Evolutionary conservation across 106 monocot species (phyloP).

Genomic region (Posidonia australis): DNA sequence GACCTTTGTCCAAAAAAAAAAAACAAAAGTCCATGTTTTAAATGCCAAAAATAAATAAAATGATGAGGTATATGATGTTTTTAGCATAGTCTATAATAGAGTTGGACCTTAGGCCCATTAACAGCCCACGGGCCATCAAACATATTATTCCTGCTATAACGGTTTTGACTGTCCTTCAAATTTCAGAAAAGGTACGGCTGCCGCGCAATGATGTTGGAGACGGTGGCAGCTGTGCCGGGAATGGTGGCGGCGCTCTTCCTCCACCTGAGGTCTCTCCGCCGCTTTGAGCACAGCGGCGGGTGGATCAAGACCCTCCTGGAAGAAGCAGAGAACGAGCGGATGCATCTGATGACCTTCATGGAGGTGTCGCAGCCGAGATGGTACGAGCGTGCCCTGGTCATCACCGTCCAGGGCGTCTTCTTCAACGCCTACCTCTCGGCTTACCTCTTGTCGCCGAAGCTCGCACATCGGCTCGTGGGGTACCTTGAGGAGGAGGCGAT

Average conservation of each 20-base stretch:
- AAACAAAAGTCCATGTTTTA: too few relatives aligned
- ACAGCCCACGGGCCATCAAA: too few relatives aligned
- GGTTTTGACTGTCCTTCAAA: too few relatives aligned
- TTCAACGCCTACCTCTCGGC: slow-evolving; percentile 44
- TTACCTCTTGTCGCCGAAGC: slow-evolving; percentile 35
- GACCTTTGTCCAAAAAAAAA: too few relatives aligned
- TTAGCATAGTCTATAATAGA: too few relatives aligned
- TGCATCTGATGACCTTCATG: slow-evolving; percentile 80
- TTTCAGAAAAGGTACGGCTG: slow-evolving; percentile 61
- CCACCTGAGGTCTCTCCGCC: slow-evolving; percentile 42
- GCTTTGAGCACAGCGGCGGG: slow-evolving; percentile 61
- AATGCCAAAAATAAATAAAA: too few relatives aligned
- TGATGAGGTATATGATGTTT: too few relatives aligned
- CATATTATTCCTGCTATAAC: too few relatives aligned
- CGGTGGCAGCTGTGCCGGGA: slow-evolving; percentile 55
- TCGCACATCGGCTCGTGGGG: slow-evolving; percentile 39
- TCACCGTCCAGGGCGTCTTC: slow-evolving; percentile 40
- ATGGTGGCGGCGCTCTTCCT: slow-evolving; percentile 63
- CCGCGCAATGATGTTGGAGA: slow-evolving; percentile 66
- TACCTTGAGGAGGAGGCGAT: slow-evolving; percentile 56
- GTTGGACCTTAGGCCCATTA: too few relatives aligned
- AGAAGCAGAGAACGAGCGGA: slow-evolving; percentile 71
- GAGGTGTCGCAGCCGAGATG: slow-evolving; percentile 50
- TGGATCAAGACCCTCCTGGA: slow-evolving; percentile 56
- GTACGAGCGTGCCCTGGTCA: slow-evolving; percentile 53